phyloP scores from a whole-genome alignment of 345 rosid species.

The Balakata baccata region DNA sequence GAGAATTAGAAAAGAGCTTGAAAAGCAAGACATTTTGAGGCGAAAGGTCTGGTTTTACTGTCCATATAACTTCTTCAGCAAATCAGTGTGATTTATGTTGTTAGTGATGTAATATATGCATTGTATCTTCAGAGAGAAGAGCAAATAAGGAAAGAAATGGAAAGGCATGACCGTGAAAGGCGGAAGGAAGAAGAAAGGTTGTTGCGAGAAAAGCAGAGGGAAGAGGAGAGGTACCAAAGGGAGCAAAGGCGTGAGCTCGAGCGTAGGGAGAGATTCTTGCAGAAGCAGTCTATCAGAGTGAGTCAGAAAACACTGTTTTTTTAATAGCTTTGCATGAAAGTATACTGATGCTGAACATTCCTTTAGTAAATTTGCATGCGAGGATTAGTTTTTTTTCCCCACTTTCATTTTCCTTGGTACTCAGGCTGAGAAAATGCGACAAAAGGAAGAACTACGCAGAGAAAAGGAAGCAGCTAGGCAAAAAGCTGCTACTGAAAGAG shows the following conservation, averaged over 20 bases:
- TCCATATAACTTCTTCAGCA: conserved; percentile 11
- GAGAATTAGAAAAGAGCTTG: conserved; percentile 80
- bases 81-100: conserved; percentile 7
- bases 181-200: conserved; percentile 87
- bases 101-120: conserved; percentile 5
- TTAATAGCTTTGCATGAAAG: conserved; percentile 2
- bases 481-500: conserved; percentile 87
- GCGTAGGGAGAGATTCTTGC: conserved; percentile 80
- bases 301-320: conserved; percentile 16
- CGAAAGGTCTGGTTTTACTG: conserved; percentile 55
- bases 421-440: conserved; percentile 81
- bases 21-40: conserved; percentile 73
- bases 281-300: conserved; percentile 82
- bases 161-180: conserved; percentile 88
- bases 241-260: conserved; percentile 86
- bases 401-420: background rate
- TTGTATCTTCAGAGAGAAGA: conserved; percentile 60
- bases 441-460: conserved; percentile 76
- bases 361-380: background rate
- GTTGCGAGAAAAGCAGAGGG: conserved; percentile 84
- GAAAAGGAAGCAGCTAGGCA: conserved; percentile 76
- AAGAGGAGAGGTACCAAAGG: conserved; percentile 72
- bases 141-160: conserved; percentile 79
- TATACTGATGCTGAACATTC: background rate
- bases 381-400: background rate